Conservation (phyloP, 305 asterid species). For the Fraxinus nigra region DNA sequence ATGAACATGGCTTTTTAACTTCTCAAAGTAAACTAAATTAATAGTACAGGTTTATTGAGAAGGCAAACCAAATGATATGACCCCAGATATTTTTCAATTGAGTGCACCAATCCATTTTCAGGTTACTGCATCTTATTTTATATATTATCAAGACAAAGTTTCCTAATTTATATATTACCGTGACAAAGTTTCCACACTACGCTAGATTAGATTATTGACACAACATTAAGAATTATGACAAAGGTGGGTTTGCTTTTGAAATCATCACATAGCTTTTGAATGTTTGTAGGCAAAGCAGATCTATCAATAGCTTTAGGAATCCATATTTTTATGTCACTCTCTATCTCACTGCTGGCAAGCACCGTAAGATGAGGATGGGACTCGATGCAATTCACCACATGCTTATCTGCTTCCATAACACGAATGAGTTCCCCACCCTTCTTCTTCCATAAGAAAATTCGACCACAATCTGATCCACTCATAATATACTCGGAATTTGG, state of each 20-base stretch:
- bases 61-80: background rate
- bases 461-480: slow-evolving; percentile 98
- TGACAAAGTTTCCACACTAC: no score
- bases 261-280: slow-evolving; percentile 54
- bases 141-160: no score
- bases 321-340: slow-evolving; percentile 84
- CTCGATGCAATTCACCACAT: slow-evolving; percentile 77
- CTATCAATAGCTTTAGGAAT: slow-evolving; percentile 67
- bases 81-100: background rate
- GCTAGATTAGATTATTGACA: no score
- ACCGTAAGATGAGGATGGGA: slow-evolving; percentile 75
- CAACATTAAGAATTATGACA: background rate
- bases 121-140: no score
- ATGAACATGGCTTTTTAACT: background rate
- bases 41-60: background rate
- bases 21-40: background rate
- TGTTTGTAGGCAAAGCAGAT: slow-evolving; percentile 60
- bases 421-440: slow-evolving; percentile 80
- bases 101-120: background rate
- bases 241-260: background rate
- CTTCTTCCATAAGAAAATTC: slow-evolving; percentile 92
- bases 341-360: slow-evolving; percentile 92
- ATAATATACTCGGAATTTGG: slow-evolving; percentile 87
- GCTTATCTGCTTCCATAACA: slow-evolving; percentile 84
- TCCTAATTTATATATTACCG: no score